Conservation (phyloP, 2,329 filamentous ascomycete genomes). For the Ceratocystis alfenasii region DNA sequence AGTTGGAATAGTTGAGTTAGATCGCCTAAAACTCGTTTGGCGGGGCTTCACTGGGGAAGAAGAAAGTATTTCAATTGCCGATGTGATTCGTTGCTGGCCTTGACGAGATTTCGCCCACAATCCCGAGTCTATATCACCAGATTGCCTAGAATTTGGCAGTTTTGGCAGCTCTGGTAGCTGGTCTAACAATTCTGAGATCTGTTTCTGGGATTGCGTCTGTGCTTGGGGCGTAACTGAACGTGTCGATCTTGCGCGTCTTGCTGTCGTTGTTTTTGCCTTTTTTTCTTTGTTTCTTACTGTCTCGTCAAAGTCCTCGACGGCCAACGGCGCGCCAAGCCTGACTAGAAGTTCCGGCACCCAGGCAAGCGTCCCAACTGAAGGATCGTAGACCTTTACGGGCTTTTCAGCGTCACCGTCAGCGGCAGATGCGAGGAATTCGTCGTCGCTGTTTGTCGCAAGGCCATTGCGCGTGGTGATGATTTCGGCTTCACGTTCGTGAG, state of each 20-base stretch:
- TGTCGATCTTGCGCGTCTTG: constrained; percentile 4
- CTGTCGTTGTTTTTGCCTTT: constrained; percentile 6
- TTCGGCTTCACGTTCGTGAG: constrained; percentile 43
- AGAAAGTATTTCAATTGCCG: constrained; percentile 10
- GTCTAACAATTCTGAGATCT: background rate
- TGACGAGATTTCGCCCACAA: background rate
- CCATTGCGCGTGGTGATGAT: constrained; percentile 48
- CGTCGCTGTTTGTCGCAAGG: constrained; percentile 52
- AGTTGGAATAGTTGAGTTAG: background rate
- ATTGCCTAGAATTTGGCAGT: background rate
- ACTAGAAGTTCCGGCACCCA: constrained; percentile 32
- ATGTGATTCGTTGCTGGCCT: background rate
- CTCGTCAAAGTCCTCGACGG: constrained; percentile 25
- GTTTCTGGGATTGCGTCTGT: background rate
- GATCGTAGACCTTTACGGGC: constrained; percentile 52
- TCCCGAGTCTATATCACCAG: background rate
- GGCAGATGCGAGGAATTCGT: constrained; percentile 41
- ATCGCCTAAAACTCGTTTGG: background rate
- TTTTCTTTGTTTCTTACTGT: constrained; percentile 20
- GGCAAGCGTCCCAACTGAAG: constrained; percentile 33
- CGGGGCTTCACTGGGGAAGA: constrained; percentile 1
- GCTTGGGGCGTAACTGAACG: constrained; percentile 10
- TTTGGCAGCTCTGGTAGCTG: background rate
- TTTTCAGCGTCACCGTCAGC: constrained; percentile 30
- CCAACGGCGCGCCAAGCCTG: constrained; percentile 24